Percentiles rank a stretch among this genome's conserved stretches.
Evolutionary conservation across 805 yeast genomes (phyloP).

Genomic region (Ogataea corticis): DNA sequence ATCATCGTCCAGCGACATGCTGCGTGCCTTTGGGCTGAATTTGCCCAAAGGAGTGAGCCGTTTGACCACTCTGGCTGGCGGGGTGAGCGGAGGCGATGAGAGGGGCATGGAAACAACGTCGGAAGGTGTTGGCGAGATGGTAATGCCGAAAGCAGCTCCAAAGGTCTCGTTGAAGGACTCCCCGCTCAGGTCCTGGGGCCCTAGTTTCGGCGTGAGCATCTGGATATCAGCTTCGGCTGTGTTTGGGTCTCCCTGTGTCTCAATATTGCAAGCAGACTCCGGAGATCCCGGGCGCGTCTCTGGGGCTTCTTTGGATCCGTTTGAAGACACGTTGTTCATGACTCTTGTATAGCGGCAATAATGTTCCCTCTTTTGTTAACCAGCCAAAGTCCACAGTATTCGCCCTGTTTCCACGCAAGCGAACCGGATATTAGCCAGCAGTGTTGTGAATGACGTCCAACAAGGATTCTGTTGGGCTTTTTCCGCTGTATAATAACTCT

Average conservation of each 20-base stretch:
- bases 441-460: too few relatives aligned
- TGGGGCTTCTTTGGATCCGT: constrained; percentile 5
- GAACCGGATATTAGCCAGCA: too few relatives aligned
- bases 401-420: neutral
- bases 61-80: constrained; percentile 24
- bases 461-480: too few relatives aligned
- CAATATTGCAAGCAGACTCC: neutral
- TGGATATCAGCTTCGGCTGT: neutral
- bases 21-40: constrained; percentile 19
- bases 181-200: constrained; percentile 9
- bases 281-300: neutral
- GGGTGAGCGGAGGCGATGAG: constrained; percentile 26
- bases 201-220: constrained; percentile 14
- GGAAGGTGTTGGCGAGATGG: constrained; percentile 5
- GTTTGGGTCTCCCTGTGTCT: neutral
- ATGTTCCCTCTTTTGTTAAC: neutral
- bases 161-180: too few relatives aligned
- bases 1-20: constrained; percentile 19
- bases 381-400: neutral
- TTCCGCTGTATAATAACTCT: too few relatives aligned
- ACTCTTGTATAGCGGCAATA: neutral
- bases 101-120: constrained; percentile 14
- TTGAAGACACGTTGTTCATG: constrained; percentile 7
- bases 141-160: constrained; percentile 2
- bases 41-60: constrained; percentile 27